Conservation (phyloP, 768 basidiomycete species). For the Boletales sp. region DNA sequence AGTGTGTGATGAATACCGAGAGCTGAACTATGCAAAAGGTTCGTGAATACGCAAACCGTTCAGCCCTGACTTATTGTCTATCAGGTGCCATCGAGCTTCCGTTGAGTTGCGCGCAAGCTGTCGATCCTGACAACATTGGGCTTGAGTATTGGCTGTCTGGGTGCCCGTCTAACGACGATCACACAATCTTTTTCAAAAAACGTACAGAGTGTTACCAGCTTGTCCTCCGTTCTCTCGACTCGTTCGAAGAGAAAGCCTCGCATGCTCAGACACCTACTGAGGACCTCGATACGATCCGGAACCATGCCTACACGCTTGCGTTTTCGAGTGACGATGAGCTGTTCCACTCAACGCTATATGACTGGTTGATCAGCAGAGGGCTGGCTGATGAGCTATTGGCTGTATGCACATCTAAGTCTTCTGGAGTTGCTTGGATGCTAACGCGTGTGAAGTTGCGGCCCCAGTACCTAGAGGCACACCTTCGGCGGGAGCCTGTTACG, state of each 20-base stretch:
- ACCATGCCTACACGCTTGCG: constrained; percentile 83
- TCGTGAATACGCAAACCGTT: constrained; percentile 10
- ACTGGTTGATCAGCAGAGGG: constrained; percentile 82
- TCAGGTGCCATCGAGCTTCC: constrained; percentile 84
- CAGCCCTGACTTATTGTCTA: background rate
- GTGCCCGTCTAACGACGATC: constrained; percentile 53
- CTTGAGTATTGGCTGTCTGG: constrained; percentile 75
- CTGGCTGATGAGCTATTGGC: constrained; percentile 88
- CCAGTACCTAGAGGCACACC: constrained; percentile 82
- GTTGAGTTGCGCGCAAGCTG: constrained; percentile 72
- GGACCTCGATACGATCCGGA: constrained; percentile 69
- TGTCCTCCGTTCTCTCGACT: constrained; percentile 74
- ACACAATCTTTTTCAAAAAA: constrained; percentile 52
- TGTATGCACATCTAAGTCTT: constrained; percentile 42
- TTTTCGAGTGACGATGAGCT: constrained; percentile 84
- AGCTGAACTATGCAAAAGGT: constrained; percentile 82
- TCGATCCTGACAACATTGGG: constrained; percentile 74
- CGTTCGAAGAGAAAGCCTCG: constrained; percentile 67
- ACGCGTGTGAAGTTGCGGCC: constrained; percentile 64
- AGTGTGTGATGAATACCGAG: constrained; percentile 85
- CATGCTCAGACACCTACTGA: constrained; percentile 33
- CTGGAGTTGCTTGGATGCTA: constrained; percentile 5
- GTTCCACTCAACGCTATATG: constrained; percentile 92
- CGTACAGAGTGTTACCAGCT: constrained; percentile 78
- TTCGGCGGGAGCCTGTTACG: constrained; percentile 74